Base-by-base conservation (phyloP, 768 basidiomycete species). In the Collybia nuda region DNA sequence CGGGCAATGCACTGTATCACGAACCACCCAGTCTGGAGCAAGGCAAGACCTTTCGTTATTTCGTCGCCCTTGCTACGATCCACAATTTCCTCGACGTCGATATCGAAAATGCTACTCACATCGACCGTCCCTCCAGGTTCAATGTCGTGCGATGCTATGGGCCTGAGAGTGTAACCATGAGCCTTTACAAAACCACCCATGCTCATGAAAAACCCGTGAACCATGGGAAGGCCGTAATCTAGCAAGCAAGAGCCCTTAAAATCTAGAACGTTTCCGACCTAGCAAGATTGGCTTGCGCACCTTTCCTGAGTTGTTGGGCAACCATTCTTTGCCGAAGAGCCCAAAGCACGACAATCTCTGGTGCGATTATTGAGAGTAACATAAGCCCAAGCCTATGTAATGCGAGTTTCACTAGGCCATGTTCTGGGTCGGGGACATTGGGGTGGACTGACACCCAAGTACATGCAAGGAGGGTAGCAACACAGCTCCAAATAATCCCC, bases 151-250 rank as follows among this genome's bases (percentile, higher is more conserved):
- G 42, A 26, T 23, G 36, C 36, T 32, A 36, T 35, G 3, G 44
- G 36, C n/a, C 47, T 17, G 15, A 29, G 38, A 7, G 15, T 28
- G 11, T 44, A 42, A 15, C 45, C 47, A 9, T 53, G 36, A 9
- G 48, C 40, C 17, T 61, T 41, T 3, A 61, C 45, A 46, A 67
- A 65, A 1, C 67, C 68, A 5, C 66, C 63, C 67, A 66, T 69
- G 18, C 44, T 46, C 3, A 58, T 53, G 44, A 66, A 67, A 36
- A 57, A 62, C 1, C 56, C 64, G 36, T 66, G 64, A 1, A 56
- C 61, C 53, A 56, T 38, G 37, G 52, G 19, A 28, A 24, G 21
- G 39, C 29, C 51, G 35, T 28, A 47, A n/a, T n/a, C n/a, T n/a
- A n/a, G n/a, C n/a, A n/a, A n/a, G n/a, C n/a, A n/a, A n/a, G n/a